phyloP scores from a whole-genome alignment of 1,284 basidiomycete species.

The Grifola frondosa region DNA sequence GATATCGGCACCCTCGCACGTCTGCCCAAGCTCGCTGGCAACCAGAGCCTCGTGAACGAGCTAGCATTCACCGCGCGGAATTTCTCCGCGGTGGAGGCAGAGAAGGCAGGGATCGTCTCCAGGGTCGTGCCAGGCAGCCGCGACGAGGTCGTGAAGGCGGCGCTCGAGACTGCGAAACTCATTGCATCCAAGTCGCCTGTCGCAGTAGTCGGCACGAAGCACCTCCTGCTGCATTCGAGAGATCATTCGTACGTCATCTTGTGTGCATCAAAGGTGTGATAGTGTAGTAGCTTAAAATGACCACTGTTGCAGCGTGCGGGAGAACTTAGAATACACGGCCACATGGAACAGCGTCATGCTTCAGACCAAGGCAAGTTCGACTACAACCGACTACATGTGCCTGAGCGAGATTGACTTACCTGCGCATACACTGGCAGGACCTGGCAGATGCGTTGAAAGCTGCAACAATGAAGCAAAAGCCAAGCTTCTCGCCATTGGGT shows the following conservation, averaged over 20 bases:
- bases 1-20: constrained; percentile 90
- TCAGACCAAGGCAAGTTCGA: constrained; percentile 59
- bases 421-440: no score
- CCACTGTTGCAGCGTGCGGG: constrained; percentile 55
- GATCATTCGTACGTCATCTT: constrained; percentile 64
- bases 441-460: constrained; percentile 24
- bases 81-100: constrained; percentile 74
- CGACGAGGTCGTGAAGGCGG: constrained; percentile 55
- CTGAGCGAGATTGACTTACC: no score
- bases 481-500: constrained; percentile 22
- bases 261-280: not conserved
- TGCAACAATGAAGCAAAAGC: constrained; percentile 24
- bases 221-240: constrained; percentile 67
- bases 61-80: constrained; percentile 76
- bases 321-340: constrained; percentile 79
- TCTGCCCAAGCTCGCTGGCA: constrained; percentile 80
- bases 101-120: constrained; percentile 76
- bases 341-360: constrained; percentile 76
- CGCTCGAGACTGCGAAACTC: constrained; percentile 62
- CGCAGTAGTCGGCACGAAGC: constrained; percentile 82
- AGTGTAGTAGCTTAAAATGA: no score
- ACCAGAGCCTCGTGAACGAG: constrained; percentile 78
- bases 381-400: no score
- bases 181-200: constrained; percentile 84
- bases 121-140: constrained; percentile 69